Conservation (phyloP, 345 rosid species). For the Brassica rapa region DNA sequence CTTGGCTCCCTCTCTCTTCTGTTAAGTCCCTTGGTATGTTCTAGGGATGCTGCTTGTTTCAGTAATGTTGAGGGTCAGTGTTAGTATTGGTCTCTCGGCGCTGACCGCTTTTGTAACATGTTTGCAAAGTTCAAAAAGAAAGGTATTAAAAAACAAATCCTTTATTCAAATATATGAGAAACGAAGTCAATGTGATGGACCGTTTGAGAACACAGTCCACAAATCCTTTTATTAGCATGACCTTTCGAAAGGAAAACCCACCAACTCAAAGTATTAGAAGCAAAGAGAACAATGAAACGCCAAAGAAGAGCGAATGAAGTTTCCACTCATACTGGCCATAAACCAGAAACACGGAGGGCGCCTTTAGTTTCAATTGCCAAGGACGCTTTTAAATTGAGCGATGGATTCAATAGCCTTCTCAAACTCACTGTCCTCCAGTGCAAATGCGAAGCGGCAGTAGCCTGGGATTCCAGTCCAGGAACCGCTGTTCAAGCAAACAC, state of each 20-base stretch:
- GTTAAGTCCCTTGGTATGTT: background rate
- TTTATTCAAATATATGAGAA: background rate
- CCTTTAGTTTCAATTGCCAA: slow-evolving; percentile 26
- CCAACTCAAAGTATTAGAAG: slow-evolving; percentile 16
- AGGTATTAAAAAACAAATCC: background rate
- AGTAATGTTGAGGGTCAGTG: background rate
- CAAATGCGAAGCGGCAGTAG: slow-evolving; percentile 86
- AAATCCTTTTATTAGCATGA: slow-evolving; percentile 19
- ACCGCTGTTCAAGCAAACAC: slow-evolving; percentile 82
- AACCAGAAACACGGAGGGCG: background rate
- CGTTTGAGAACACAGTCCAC: background rate
- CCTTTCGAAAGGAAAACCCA: background rate
- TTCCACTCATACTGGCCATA: background rate
- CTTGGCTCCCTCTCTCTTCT: too few species aligned
- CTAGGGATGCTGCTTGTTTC: background rate
- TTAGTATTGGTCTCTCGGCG: background rate
- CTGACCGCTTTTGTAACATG: background rate
- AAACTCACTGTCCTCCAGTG: slow-evolving; percentile 68
- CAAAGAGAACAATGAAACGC: slow-evolving; percentile 12
- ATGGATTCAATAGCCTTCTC: slow-evolving; percentile 73
- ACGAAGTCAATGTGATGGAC: background rate
- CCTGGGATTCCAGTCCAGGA: slow-evolving; percentile 88
- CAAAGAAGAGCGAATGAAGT: background rate
- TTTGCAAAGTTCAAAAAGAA: background rate
- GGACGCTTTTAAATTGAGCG: slow-evolving; percentile 50